Evolutionary conservation across 495 filamentous ascomycete species (phyloP).

Genomic region (Clavariopsis aquatica): DNA sequence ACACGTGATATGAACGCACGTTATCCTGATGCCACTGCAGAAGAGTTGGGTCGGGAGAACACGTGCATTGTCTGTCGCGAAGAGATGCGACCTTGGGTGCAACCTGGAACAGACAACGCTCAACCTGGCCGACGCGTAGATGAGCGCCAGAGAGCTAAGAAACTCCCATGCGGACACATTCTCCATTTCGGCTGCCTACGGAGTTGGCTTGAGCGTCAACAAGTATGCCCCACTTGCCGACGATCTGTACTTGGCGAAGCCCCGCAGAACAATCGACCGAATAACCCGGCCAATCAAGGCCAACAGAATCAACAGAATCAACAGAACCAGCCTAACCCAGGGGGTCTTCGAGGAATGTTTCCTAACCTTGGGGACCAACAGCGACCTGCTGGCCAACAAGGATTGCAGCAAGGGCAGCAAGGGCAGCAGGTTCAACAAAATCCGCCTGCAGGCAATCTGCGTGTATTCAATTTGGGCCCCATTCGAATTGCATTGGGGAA

Average conservation of each 20-base stretch:
- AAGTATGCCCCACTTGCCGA: conserved; percentile 94
- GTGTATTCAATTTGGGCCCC: conserved; percentile 65
- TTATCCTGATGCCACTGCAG: conserved; percentile 87
- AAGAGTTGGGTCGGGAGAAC: conserved; percentile 81
- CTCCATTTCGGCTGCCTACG: conserved; percentile 90
- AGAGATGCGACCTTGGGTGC: conserved; percentile 78
- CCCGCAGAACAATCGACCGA: conserved; percentile 25
- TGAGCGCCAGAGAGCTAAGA: conserved; percentile 87
- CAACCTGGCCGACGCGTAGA: conserved; percentile 50
- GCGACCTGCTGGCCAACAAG: conserved; percentile 11
- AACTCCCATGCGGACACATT: conserved; percentile 93
- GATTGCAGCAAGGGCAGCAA: conserved; percentile 7
- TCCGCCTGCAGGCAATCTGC: conserved; percentile 39
- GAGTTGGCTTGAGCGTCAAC: conserved; percentile 97
- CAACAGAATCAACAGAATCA: conserved; percentile 25
- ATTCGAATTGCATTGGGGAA: conserved; percentile 51
- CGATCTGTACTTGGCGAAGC: conserved; percentile 66
- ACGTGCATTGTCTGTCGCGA: conserved; percentile 98
- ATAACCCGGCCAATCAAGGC: conserved; percentile 21
- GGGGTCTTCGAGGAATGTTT: conserved; percentile 7
- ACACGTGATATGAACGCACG: conserved; percentile 86
- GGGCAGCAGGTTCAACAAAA: conserved; percentile 35
- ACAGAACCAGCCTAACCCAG: background rate
- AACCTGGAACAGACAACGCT: conserved; percentile 44
- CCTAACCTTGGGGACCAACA: conserved; percentile 15